phyloP scores from a whole-genome alignment of 2,329 filamentous ascomycete species.

The Phialemonium atrogriseum region DNA sequence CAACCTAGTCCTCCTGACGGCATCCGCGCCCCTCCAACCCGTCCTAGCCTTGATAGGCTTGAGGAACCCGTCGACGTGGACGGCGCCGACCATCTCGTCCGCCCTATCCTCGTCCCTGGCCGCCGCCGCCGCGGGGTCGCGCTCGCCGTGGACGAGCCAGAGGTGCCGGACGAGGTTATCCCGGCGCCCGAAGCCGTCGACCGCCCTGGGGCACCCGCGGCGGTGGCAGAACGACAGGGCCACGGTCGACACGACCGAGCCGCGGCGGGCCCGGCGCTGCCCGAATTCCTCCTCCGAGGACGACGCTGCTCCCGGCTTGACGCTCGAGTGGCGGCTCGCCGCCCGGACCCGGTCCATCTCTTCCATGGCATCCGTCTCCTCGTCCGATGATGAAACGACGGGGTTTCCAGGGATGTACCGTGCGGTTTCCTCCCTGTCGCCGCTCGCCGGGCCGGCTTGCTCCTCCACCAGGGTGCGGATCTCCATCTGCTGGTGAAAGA shows the following conservation, averaged over 20 bases:
- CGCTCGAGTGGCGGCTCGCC: constrained; percentile 5
- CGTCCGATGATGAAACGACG: not conserved
- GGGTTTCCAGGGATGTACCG: constrained; percentile 21
- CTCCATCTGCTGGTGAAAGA: constrained; percentile 67
- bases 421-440: constrained; percentile 8
- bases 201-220: constrained; percentile 22
- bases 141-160: constrained; percentile 28
- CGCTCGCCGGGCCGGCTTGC: constrained; percentile 5
- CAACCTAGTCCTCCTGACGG: constrained; percentile 8
- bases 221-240: constrained; percentile 15
- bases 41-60: constrained; percentile 39
- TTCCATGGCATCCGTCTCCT: not conserved
- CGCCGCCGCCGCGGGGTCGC: constrained; percentile 16
- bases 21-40: constrained; percentile 38
- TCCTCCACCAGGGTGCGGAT: constrained; percentile 42
- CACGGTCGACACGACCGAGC: not conserved
- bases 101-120: constrained; percentile 30
- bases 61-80: constrained; percentile 63
- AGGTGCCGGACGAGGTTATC: constrained; percentile 33
- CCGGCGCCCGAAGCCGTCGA: constrained; percentile 25
- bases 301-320: not conserved
- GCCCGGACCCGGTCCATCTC: constrained; percentile 5
- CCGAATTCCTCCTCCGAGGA: not conserved
- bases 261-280: not conserved
- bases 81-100: constrained; percentile 50